These are phyloP conservation scores for Gymnopus androsaceus DNA, from an alignment of 1,284 basidiomycete genomes.

Conservation along the genomic window DNA sequence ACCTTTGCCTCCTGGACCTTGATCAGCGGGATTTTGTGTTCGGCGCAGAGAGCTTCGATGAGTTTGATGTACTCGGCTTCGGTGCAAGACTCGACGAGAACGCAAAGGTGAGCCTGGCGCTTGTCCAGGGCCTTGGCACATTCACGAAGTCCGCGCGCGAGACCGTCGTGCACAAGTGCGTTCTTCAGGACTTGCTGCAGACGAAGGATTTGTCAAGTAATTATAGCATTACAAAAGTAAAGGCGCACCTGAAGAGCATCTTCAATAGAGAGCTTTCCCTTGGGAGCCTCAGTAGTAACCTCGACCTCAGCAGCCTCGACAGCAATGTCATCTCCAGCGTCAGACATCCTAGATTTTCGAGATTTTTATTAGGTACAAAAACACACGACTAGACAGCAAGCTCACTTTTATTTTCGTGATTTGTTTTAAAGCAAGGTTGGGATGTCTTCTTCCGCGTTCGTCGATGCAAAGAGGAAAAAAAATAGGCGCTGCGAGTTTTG, in stretches of 20 bases:
- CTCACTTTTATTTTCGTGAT: slow-evolving; percentile 48
- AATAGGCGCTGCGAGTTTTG: too few species aligned
- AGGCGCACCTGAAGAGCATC: slow-evolving; percentile 88
- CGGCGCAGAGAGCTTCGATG: slow-evolving; percentile 98
- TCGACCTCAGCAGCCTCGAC: slow-evolving; percentile 71
- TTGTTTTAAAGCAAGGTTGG: slow-evolving; percentile 28
- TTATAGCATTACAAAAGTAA: background rate
- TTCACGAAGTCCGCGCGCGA: slow-evolving; percentile 97
- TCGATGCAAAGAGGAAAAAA: slow-evolving; percentile 75
- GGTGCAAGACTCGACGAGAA: slow-evolving; percentile 98
- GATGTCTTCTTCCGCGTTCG: slow-evolving; percentile 93
- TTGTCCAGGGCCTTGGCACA: slow-evolving; percentile 98
- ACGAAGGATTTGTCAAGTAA: background rate
- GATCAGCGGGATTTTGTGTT: slow-evolving; percentile 99
- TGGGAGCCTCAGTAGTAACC: slow-evolving; percentile 81
- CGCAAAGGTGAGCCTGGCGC: slow-evolving; percentile 97
- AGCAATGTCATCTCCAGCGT: slow-evolving; percentile 95
- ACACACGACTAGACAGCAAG: too few species aligned
- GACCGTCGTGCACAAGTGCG: slow-evolving; percentile 96
- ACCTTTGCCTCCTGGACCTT: slow-evolving; percentile 98
- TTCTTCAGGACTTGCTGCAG: slow-evolving; percentile 90
- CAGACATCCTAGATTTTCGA: slow-evolving; percentile 89
- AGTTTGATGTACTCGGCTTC: slow-evolving; percentile 99
- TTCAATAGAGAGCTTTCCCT: slow-evolving; percentile 95
- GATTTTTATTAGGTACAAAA: too few species aligned